Evolutionary conservation across 345 rosid species (phyloP), one percentile per base, ranked within the genome.

Genomic region (Cochlearia excelsa): DNA sequence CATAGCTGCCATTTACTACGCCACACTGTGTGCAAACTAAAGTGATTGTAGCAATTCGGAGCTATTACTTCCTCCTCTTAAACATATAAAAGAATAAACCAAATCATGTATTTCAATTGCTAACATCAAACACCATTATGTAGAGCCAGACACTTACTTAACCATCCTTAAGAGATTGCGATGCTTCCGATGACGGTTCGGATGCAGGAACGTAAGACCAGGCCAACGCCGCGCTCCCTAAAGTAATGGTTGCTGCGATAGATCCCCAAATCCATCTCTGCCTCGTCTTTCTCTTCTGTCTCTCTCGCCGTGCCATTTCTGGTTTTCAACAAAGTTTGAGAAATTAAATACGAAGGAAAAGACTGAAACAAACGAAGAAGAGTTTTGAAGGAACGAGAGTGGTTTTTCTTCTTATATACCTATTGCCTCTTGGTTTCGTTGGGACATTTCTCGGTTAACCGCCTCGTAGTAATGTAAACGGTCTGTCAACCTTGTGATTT

Each of bases 401-500:
- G 5, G 5, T 31, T 27, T 34, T 26, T 51, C 30, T 33, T 48
- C 41, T 0, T 37, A 35, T 16, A 61, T 69, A 86, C 97, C 95
- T 46, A 86, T 74, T 69, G 81, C 85, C 74, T 89, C 91, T 76
- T 89, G 95, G 72, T 86, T 89, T 74, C 92, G 77, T 45, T 82
- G 92, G 44, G 84, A 86, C 97, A 89, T 84, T 66, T 89, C 97
- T 41, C 60, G 82, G 68, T 89, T 89, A 66, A 89, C 81, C 11
- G 83, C 85, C 76, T 86, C 95, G 9, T 86, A 89, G 80, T 84
- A 81, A 61, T 76, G 87, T 53, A 89, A 81, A 46, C 97, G 84
- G 66, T 89, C 95, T 56, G 66, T 67, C 67, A 89, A 66, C 10
- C 92, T 87, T 41, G 84, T 79, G 62, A 89, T 84, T 77, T 89